Base-by-base conservation (phyloP, 176 grass and related monocot genomes). In the Areca catechu region DNA sequence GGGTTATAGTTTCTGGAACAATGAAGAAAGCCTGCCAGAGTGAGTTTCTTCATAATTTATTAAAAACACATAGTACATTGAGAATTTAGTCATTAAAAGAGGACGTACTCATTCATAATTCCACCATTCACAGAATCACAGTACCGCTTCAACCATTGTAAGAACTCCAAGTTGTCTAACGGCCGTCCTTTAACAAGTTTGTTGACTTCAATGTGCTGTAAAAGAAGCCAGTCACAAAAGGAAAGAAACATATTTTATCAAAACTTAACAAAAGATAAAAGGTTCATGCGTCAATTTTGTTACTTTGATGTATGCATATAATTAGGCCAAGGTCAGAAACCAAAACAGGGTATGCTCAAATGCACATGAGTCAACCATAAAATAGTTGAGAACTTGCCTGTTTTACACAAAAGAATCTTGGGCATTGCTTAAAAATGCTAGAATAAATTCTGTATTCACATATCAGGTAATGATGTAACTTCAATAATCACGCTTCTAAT, bases 171-270 rank as follows among this genome's bases (percentile, higher is more conserved):
- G 60, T 95, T 95, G 28, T 95, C 89, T 58, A 95, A 74, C 49
- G 89, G 89, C 3, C 89, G 81, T 34, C 89, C 89, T 76, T 89
- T 95, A 25, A 95, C 81, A 73, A 95, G 85, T 66, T 77, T 95
- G 79, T 83, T 95, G 17, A 95, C 89, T 59, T 89, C 89, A 69
- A 95, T 85, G 74, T 95, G 87, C 89, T 95, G 73, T 63, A 83
- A 53, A 34, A 56, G 19, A 43, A 57, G 19, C 29, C n/a, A 71
- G 27, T 48, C 15, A 56, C 51, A 0, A 66, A 21, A 64, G 49
- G 6, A 60, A 60, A 28, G 25, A 63, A 19, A 2, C 3, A 70
- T 63, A 43, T 43, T 43, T 9, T 12, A 12, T 43, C 10, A 43
- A 12, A 12, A 43, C 9, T 34, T 34, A 34, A 34, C 7, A 43